Evolutionary conservation across 2,329 filamentous ascomycete species (phyloP), one percentile per base, ranked within the genome.

Genomic region (Cercospora sp.): DNA sequence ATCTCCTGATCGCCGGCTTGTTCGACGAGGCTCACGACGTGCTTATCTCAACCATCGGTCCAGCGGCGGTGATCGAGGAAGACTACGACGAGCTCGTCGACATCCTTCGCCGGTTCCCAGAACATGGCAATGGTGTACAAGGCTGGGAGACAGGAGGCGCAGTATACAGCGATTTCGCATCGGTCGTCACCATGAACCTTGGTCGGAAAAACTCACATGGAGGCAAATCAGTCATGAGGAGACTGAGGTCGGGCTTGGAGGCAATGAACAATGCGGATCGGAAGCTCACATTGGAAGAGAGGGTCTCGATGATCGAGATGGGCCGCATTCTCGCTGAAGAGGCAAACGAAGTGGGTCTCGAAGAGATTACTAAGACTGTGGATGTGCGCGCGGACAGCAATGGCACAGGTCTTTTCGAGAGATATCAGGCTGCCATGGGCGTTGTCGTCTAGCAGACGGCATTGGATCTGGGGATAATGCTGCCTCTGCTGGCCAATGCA

Each of bases 261-360:
- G 77, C 75, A 10, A 82, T 81, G 34, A 80, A 82, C 49, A 79
- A 80, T 30, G 76, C 76, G 18, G 79, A 81, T 16, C 71, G 82
- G 24, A 82, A 80, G 63, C 80, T 80, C 65, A 79, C 84, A 13
- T 79, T 88, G 6, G 81, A 82, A 64, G 83, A 85, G 66, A 80
- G 88, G 63, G 92, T 94, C 51, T 92, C 93, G 0, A 85, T 94
- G 64, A 89, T 90, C 71, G 93, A 96, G 76, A 97, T 97, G 86
- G 90, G 90, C 58, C 88, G 88, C 63, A 85, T 89, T 57, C 88
- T 94, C 68, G 91, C 91, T 9, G 86, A 86, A 70, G 86, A 89
- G 77, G 86, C 91, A 68, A 82, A 89, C 64, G 69, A 80, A 76
- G 61, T 65, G 63, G 68, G 32, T 53, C 66, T 61, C n/a, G 57